Base-by-base conservation (phyloP, 2,329 filamentous ascomycete genomes). In the Ophiostoma quercus region DNA sequence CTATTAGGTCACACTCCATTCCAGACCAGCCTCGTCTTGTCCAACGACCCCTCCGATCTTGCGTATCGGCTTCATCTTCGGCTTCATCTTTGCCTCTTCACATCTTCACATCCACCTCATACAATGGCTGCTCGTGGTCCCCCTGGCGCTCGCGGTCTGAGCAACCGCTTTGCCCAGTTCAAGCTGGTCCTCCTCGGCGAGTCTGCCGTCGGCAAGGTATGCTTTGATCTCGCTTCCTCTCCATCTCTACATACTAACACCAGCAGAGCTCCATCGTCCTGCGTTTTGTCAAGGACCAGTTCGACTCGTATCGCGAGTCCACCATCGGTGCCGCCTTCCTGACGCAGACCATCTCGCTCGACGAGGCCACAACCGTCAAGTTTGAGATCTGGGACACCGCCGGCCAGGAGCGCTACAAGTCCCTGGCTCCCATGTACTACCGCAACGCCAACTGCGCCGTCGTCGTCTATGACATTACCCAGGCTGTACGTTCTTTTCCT, bases 371-470 rank as follows among this genome's bases (percentile, higher is more conserved):
- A 71, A 99, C 95, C 70, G 94, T 99, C 82, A 99, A 99, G 85
- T 99, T 99, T 78, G 95, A 99, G 82, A 99, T 99, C 79, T 99
- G 95, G 94, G 94, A 97, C 82, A 99, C 95, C 11, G 95, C 95
- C 73, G 95, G 95, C 73, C 95, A 99, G 83, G 95, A 99, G 82
- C 89, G 96, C 78, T 99, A 98, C 87, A 98, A 98, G 85, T 98
- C 95, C 14, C 85, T 99, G 74, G 95, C 95, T 43, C 95, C 95
- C 76, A 99, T 99, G 95, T 99, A 99, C 85, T 99, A 99, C 84
- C 86, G 96, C 76, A 99, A 99, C 80, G 96, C 96, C 76, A 98
- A 99, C 87, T 98, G 95, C 82, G 95, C 96, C 71, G 94, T 99
- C 41, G 94, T 99, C 67, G 95, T 99, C 74, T 99, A 99, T 82